Percentiles rank a stretch among this genome's conserved stretches.
Conservation (phyloP, 768 basidiomycete species). For the Suillus fuscotomentosus region DNA sequence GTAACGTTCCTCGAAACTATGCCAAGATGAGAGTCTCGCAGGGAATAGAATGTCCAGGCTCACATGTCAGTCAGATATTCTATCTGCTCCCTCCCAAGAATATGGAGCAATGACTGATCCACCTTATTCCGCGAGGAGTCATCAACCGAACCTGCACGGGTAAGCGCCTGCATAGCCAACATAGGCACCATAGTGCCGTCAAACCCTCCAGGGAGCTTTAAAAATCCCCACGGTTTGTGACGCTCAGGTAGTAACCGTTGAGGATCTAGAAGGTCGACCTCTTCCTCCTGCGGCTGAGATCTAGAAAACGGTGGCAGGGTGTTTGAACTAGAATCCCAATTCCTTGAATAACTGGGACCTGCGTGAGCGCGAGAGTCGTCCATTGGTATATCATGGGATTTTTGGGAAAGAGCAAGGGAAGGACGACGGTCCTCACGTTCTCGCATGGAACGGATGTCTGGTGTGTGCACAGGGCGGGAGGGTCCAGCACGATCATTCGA, state of each 20-base stretch:
- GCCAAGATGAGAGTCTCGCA: not conserved
- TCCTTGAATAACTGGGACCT: constrained; percentile 16
- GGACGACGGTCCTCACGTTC: constrained; percentile 21
- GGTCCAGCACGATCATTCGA: constrained; percentile 14
- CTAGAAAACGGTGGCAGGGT: constrained; percentile 17
- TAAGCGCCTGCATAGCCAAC: constrained; percentile 43
- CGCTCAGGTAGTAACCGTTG: constrained; percentile 36
- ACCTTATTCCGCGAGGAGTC: constrained; percentile 24
- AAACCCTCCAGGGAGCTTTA: constrained; percentile 35
- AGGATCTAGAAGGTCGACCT: constrained; percentile 30
- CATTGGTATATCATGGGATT: constrained; percentile 15
- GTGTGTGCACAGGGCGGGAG: constrained; percentile 11
- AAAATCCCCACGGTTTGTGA: constrained; percentile 38
- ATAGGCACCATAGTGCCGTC: constrained; percentile 47
- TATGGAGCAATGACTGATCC: constrained; percentile 27
- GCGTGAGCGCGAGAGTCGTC: constrained; percentile 18
- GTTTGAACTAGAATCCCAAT: constrained; percentile 20
- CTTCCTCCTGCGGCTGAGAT: constrained; percentile 20
- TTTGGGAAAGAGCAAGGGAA: constrained; percentile 20
- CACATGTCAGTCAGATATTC: constrained; percentile 40
- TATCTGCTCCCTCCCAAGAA: constrained; percentile 35
- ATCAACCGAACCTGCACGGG: constrained; percentile 24
- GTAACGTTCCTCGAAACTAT: constrained; percentile 43
- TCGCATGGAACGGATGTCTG: constrained; percentile 15
- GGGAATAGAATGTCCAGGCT: constrained; percentile 7